A percentile compares a stretch with the other conserved stretches of the same genome.
Evolutionary conservation across 2,329 filamentous ascomycete species (phyloP).

Genomic region (Cladosporium austrohemisphaericum): DNA sequence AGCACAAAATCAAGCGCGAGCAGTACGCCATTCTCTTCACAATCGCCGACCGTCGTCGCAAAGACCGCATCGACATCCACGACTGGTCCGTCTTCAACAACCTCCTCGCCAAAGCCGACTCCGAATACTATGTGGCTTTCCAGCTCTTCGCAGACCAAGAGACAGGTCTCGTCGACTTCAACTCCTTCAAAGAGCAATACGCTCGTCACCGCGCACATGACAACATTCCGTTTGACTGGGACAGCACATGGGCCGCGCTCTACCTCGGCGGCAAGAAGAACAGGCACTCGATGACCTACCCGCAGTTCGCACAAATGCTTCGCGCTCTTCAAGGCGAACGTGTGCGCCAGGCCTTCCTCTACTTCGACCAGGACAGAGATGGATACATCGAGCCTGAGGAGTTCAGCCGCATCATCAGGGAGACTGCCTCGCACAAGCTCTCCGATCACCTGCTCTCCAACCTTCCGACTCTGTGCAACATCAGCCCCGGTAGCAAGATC

Average conservation of each 20-base stretch:
- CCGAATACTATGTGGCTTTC: constrained; percentile 98
- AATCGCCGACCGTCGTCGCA: constrained; percentile 76
- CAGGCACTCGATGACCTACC: constrained; percentile 88
- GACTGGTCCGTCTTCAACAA: constrained; percentile 96
- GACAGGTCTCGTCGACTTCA: constrained; percentile 81
- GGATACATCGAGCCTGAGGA: constrained; percentile 94
- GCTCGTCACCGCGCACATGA: constrained; percentile 82
- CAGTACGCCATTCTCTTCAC: constrained; percentile 92
- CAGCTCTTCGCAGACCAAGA: constrained; percentile 87
- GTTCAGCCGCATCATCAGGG: constrained; percentile 92
- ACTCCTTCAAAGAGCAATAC: constrained; percentile 80
- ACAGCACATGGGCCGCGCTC: constrained; percentile 90
- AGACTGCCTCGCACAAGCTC: constrained; percentile 92
- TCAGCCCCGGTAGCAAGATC: constrained; percentile 85
- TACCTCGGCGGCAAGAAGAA: constrained; percentile 87
- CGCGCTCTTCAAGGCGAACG: constrained; percentile 93
- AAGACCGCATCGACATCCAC: constrained; percentile 69
- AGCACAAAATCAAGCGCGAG: constrained; percentile 97
- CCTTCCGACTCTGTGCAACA: constrained; percentile 89
- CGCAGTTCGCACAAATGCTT: constrained; percentile 97
- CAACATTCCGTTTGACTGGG: constrained; percentile 92
- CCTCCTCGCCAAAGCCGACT: constrained; percentile 86
- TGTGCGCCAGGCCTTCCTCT: constrained; percentile 89
- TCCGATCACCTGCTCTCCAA: constrained; percentile 93
- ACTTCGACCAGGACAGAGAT: constrained; percentile 85